These are phyloP conservation scores for Cenococcum geophilum DNA, from an alignment of 495 filamentous ascomycete species.

Conservation along the genomic window DNA sequence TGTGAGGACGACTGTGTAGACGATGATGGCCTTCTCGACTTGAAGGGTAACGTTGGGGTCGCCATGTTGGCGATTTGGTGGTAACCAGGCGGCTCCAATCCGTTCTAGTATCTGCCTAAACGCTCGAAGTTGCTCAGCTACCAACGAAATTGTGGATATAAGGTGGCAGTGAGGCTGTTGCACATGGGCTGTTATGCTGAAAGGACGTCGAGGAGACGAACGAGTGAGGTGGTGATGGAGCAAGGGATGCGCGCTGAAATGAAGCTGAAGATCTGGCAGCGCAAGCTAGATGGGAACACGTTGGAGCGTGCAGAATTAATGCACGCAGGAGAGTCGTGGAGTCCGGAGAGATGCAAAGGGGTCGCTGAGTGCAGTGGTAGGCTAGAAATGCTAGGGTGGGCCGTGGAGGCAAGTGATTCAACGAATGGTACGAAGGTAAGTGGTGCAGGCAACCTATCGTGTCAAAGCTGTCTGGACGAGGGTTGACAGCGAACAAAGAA, in stretches of 20 bases:
- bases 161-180: conserved; percentile 42
- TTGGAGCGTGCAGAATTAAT: neutral
- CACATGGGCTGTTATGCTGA: conserved; percentile 36
- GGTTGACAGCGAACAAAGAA: neutral
- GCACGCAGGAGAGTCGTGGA: neutral
- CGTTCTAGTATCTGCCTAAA: neutral
- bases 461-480: conserved; percentile 5
- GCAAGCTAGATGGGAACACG: neutral
- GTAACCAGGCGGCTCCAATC: conserved; percentile 12
- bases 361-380: neutral
- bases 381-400: neutral
- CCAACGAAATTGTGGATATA: conserved; percentile 46
- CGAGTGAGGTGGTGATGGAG: neutral
- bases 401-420: conserved; percentile 1
- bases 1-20: conserved; percentile 35
- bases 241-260: neutral
- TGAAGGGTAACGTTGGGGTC: conserved; percentile 38
- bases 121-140: conserved; percentile 29
- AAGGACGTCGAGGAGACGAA: conserved; percentile 8
- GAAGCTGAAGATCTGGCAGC: neutral
- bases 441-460: conserved; percentile 6
- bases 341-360: neutral
- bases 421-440: neutral
- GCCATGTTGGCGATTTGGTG: conserved; percentile 39
- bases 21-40: conserved; percentile 45